Evolutionary conservation across 208 protist species (phyloP), one percentile per base, ranked within the genome.

Genomic region (Crithidia expoeki): DNA sequence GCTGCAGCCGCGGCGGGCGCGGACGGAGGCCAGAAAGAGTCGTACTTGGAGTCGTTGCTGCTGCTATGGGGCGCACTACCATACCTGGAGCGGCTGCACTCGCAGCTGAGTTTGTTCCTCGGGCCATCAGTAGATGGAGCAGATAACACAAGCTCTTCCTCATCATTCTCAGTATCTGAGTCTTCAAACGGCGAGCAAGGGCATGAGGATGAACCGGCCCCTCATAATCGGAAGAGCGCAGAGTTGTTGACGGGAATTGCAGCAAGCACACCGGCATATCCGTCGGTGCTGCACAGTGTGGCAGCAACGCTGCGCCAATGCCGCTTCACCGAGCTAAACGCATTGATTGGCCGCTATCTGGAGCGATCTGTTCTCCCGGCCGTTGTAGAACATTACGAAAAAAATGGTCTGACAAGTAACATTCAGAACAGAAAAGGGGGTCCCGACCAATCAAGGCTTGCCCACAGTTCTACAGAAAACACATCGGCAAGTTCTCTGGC

Each of bases 211-310:
- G 42, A 47, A 40, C 36, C 5, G 12, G 36, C 9, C 36, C 5
- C 9, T 40, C 36, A 40, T 12, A 40, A 40, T 12, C 5, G 36
- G 32, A 36, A 36, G 11, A 30, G 27, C 34, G 46, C 25, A 11
- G 44, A 7, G 1, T 25, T 32, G 12, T 2, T 25, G 11, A 9
- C 58, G 19, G 12, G 12, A 25, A 33, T n/a, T 7, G 28, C 30
- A 23, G 30, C 30, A 25, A 76, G 76, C 50, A 61, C 63, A 14
- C 33, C 68, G 33, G 64, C 19, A 7, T 61, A 52, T 32, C 70
- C 81, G 0, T 68, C 63, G 36, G 68, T 90, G 34, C 71, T 90
- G 17, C 58, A 76, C 42, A 86, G 76, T 40, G 74, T 90, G 19
- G 63, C 75, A 38, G 55, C 81, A 7, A 81, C 81, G 23, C 71